Evolutionary conservation across 2,329 filamentous ascomycete genomes (phyloP).

Genomic region (Alternaria sp.): DNA sequence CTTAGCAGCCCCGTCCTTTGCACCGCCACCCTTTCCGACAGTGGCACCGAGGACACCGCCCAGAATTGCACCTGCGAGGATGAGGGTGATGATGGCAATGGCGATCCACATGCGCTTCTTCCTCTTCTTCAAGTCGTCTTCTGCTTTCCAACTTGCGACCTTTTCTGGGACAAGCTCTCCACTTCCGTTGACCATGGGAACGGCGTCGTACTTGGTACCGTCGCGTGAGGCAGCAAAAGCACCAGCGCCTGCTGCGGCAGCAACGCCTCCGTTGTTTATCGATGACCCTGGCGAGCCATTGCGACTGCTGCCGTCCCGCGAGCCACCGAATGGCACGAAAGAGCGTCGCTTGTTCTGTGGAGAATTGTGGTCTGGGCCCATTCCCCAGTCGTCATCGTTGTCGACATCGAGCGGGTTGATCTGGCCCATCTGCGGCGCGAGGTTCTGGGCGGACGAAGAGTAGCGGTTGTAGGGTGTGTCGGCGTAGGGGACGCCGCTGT

Average conservation of each 20-base stretch:
- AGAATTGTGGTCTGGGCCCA: slow-evolving; percentile 58
- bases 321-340: slow-evolving; percentile 63
- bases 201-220: slow-evolving; percentile 63
- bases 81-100: slow-evolving; percentile 65
- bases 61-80: slow-evolving; percentile 74
- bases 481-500: slow-evolving; percentile 54
- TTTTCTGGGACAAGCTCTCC: slow-evolving; percentile 62
- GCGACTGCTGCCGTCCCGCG: slow-evolving; percentile 49
- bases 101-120: slow-evolving; percentile 75
- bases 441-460: slow-evolving; percentile 47
- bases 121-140: slow-evolving; percentile 54
- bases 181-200: slow-evolving; percentile 46
- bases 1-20: slow-evolving; percentile 28
- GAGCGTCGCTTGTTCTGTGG: slow-evolving; percentile 60
- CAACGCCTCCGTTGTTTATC: slow-evolving; percentile 46
- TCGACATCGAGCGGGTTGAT: slow-evolving; percentile 81
- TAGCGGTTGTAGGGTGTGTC: slow-evolving; percentile 73
- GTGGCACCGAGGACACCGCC: slow-evolving; percentile 78
- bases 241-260: slow-evolving; percentile 43
- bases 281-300: slow-evolving; percentile 51
- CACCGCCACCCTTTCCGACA: slow-evolving; percentile 56
- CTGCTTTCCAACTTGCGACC: slow-evolving; percentile 62
- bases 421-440: slow-evolving; percentile 47
- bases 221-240: slow-evolving; percentile 34
- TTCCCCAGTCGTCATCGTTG: slow-evolving; percentile 87